phyloP scores from a whole-genome alignment of 371 early-diverging fungal genomes.

The Haplosporangium sp. region DNA sequence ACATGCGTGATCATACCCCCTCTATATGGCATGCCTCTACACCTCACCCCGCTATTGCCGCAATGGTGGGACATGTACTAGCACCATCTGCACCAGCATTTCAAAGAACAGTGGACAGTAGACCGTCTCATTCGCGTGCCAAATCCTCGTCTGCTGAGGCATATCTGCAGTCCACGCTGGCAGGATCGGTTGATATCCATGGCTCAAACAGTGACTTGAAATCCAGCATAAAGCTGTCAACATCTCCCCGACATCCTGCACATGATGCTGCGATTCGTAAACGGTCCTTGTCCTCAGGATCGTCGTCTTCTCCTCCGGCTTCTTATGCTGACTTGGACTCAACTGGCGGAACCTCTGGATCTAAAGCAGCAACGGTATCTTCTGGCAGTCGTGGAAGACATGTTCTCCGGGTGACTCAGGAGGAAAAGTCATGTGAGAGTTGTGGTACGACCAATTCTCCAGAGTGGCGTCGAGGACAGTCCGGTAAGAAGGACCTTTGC shows the following conservation, averaged over 20 bases:
- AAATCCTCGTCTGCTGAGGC: conserved; percentile 10
- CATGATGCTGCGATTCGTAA: conserved; percentile 47
- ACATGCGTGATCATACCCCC: conserved; percentile 4
- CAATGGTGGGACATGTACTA: conserved; percentile 50
- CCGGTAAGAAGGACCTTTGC: conserved; percentile 83
- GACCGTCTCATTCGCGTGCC: conserved; percentile 14
- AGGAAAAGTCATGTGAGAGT: conserved; percentile 68
- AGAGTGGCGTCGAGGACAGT: conserved; percentile 84
- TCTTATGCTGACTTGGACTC: conserved; percentile 24
- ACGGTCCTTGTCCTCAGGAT: conserved; percentile 25
- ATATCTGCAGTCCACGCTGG: background rate
- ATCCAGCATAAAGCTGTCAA: conserved; percentile 6
- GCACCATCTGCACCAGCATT: conserved; percentile 37
- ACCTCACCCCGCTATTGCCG: conserved; percentile 52
- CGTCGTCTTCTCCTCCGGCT: conserved; percentile 31
- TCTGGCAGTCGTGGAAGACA: conserved; percentile 21
- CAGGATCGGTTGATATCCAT: conserved; percentile 11
- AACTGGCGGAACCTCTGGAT: background rate
- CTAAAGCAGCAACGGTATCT: background rate
- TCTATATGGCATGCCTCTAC: conserved; percentile 49
- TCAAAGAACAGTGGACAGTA: conserved; percentile 26
- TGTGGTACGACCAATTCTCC: conserved; percentile 79
- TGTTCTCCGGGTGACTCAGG: conserved; percentile 38
- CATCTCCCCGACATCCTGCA: conserved; percentile 47
- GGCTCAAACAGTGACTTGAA: conserved; percentile 8